Percentiles rank a stretch among this genome's conserved stretches.
These are phyloP conservation scores for Candida ovalis DNA, from an alignment of 805 yeast species.

Conservation along the genomic window DNA sequence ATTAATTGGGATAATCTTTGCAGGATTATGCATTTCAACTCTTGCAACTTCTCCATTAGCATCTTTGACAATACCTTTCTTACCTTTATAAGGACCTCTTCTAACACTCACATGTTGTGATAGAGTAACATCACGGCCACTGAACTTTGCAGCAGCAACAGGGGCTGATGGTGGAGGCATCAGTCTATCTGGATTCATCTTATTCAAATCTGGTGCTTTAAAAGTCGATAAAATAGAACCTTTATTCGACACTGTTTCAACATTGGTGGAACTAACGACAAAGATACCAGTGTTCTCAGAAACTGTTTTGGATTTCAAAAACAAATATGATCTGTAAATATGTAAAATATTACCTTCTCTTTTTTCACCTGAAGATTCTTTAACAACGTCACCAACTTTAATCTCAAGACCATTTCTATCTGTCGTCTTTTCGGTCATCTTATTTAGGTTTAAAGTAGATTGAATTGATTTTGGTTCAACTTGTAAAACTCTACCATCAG, in stretches of 20 bases:
- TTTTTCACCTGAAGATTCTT: slow-evolving; percentile 76
- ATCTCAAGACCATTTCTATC: slow-evolving; percentile 83
- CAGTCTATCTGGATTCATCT: slow-evolving; percentile 79
- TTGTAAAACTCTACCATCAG: slow-evolving; percentile 72
- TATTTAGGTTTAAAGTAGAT: slow-evolving; percentile 60
- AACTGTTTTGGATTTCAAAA: slow-evolving; percentile 74
- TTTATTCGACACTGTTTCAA: slow-evolving; percentile 81
- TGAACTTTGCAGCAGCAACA: slow-evolving; percentile 45
- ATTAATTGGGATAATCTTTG: slow-evolving; percentile 80
- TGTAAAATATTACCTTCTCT: slow-evolving; percentile 87
- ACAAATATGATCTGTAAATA: slow-evolving; percentile 74
- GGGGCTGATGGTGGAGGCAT: slow-evolving; percentile 59
- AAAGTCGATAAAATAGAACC: slow-evolving; percentile 57
- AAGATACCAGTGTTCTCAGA: slow-evolving; percentile 89
- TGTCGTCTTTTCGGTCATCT: slow-evolving; percentile 76
- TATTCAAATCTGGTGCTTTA: slow-evolving; percentile 62
- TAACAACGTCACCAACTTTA: slow-evolving; percentile 88
- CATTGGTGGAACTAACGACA: slow-evolving; percentile 70
- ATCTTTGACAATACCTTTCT: slow-evolving; percentile 89
- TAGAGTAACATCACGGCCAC: slow-evolving; percentile 78
- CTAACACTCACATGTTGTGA: slow-evolving; percentile 83
- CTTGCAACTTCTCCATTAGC: slow-evolving; percentile 90
- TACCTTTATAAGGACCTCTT: slow-evolving; percentile 92
- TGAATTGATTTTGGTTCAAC: slow-evolving; percentile 81
- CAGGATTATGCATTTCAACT: slow-evolving; percentile 89